Evolutionary conservation across 2,329 filamentous ascomycete genomes (phyloP), one percentile per base, ranked within the genome.

Genomic region (Nannizziopsis barbatae): DNA sequence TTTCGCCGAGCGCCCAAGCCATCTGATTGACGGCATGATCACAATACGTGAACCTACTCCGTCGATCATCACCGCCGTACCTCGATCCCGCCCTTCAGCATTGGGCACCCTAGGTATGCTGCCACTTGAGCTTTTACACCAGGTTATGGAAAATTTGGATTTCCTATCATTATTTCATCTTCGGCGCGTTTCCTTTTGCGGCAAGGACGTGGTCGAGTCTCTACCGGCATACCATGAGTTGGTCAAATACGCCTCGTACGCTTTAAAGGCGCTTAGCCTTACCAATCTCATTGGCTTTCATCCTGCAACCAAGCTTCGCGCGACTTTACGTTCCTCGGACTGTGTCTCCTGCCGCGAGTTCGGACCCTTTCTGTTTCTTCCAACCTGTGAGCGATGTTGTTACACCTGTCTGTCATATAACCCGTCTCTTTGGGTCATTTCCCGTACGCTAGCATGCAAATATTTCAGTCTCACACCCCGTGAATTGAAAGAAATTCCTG

Each of bases 301-400:
- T 36, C 15, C 43, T 22, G 43, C 43, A 5, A 22, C 27, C 27
- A 15, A 18, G 38, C 43, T 45, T 14, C 33, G 15, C 15, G 10
- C 43, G n/a, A 20, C 35, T n/a, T 37, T 45, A n/a, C 31, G 33
- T 18, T 35, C 43, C 5, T 27, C 36, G 22, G 14, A 15, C 20
- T 45, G 43, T n/a, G 20, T 45, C 18, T 9, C 27, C 10, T 38
- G 43, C 38, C 20, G 32, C 20, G 20, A 38, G 12, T 45, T 37
- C 20, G 43, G 43, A 10, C 32, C 43, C 15, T 45, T 36, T 10
- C 27, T 45, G n/a, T 45, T 45, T 22, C 43, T 45, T 37, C 43
- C 32, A 38, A 45, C 43, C 15, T 12, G 22, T 27, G 42, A 44
- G 30, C 42, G 42, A 12, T 44, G 42, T 5, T 44, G 42, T 12